A percentile compares a stretch with the other conserved stretches of the same genome.
phyloP scores from a whole-genome alignment of 129 eudicot genomes.

The Flaveria robusta region DNA sequence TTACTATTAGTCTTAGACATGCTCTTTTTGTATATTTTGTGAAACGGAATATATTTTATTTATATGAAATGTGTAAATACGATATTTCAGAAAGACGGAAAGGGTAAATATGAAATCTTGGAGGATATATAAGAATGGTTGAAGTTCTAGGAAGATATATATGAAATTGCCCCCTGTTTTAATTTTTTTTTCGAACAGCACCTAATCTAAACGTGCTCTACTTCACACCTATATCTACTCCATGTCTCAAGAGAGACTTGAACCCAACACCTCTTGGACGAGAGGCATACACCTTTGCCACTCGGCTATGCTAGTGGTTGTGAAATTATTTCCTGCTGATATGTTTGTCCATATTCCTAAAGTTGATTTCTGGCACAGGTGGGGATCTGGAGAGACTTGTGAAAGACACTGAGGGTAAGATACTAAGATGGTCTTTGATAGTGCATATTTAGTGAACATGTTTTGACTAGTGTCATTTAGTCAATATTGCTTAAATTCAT shows the following conservation, averaged over 20 bases:
- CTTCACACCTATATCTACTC: too few species aligned
- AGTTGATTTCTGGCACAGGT: slow-evolving; percentile 51
- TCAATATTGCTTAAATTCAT: slow-evolving; percentile 2
- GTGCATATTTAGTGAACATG: background rate
- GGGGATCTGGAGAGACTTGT: slow-evolving; percentile 87
- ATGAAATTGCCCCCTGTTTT: background rate
- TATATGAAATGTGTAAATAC: background rate
- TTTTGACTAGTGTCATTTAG: background rate
- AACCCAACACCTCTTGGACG: too few species aligned
- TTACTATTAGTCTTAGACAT: background rate
- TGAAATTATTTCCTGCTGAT: too few species aligned
- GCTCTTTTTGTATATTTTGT: background rate
- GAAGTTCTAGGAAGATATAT: background rate
- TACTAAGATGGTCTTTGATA: slow-evolving; percentile 30
- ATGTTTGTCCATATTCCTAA: slow-evolving; percentile 16
- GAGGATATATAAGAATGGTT: background rate
- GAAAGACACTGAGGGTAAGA: slow-evolving; percentile 83
- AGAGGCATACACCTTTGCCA: too few species aligned
- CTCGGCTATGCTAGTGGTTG: too few species aligned
- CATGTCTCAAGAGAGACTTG: too few species aligned
- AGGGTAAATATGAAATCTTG: background rate
- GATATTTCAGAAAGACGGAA: background rate
- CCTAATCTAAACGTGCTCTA: too few species aligned
- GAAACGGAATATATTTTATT: background rate
- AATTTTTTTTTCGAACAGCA: too few species aligned